Percentiles rank a stretch among this genome's conserved stretches.
phyloP scores from a whole-genome alignment of 1,284 basidiomycete genomes.

The Cryptococcus depauperatus region DNA sequence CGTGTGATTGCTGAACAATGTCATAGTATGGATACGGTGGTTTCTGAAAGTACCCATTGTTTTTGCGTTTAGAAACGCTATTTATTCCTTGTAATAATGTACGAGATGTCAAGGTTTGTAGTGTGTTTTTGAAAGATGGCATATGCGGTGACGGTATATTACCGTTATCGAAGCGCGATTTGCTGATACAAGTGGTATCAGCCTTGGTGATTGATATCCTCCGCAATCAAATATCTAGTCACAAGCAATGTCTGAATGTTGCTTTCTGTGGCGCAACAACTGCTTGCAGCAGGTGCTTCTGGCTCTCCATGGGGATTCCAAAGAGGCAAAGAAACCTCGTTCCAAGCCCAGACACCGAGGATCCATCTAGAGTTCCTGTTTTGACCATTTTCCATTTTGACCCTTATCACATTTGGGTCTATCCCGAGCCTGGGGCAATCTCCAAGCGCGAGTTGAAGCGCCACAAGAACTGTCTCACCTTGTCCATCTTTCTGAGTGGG shows the following conservation, averaged over 20 bases:
- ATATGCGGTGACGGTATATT: too few species aligned
- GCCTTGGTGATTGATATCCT: too few species aligned
- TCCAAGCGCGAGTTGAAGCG: conserved; percentile 18
- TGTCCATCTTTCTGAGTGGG: background rate
- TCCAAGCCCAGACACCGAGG: conserved; percentile 26
- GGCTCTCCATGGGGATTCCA: background rate
- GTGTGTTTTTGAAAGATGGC: too few species aligned
- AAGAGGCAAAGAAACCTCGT: conserved; percentile 11
- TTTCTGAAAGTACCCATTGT: background rate
- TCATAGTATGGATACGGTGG: background rate
- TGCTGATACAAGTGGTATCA: too few species aligned
- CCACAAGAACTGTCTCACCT: conserved; percentile 5
- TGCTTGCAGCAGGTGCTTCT: background rate
- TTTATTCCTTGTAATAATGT: background rate
- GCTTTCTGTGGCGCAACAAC: background rate
- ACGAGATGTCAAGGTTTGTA: background rate
- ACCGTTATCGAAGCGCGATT: too few species aligned
- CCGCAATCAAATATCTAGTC: conserved; percentile 33
- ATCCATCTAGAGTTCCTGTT: conserved; percentile 12
- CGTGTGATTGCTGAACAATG: conserved; percentile 2
- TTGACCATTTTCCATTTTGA: conserved; percentile 8
- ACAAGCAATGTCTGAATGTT: conserved; percentile 18
- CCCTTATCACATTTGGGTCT: conserved; percentile 17
- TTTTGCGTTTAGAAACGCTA: background rate
- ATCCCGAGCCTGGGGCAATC: conserved; percentile 26